Evolutionary conservation across 306 rosid species (phyloP).

Genomic region (Canavalia gladiata): DNA sequence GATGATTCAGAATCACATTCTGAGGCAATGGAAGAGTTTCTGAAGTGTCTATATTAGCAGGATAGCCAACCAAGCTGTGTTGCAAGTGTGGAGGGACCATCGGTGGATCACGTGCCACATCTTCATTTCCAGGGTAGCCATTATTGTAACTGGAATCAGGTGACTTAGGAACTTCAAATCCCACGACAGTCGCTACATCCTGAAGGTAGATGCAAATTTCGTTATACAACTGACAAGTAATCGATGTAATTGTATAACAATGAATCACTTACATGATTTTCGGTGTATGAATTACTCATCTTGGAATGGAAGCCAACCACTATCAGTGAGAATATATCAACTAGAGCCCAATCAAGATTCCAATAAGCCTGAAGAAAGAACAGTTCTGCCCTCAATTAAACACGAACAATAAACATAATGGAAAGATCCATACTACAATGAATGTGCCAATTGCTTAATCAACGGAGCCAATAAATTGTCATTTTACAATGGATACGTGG

Average conservation of each 20-base stretch:
- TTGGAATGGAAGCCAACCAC: constrained; percentile 52
- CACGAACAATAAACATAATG: neutral
- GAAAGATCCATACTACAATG: constrained; percentile 10
- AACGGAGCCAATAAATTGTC: neutral
- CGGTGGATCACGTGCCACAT: constrained; percentile 92
- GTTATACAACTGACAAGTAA: constrained; percentile 32
- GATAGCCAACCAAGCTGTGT: constrained; percentile 65
- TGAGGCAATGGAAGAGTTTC: constrained; percentile 76
- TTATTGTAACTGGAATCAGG: constrained; percentile 90
- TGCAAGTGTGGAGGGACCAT: constrained; percentile 82
- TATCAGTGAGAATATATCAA: constrained; percentile 64
- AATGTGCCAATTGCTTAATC: neutral
- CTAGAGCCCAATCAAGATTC: constrained; percentile 31
- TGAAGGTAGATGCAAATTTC: constrained; percentile 52
- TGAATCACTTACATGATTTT: constrained; percentile 67
- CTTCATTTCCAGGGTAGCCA: constrained; percentile 72
- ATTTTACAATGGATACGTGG: neutral
- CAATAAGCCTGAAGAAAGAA: constrained; percentile 66
- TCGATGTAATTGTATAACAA: constrained; percentile 42
- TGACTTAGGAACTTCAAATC: constrained; percentile 88
- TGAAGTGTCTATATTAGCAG: constrained; percentile 60
- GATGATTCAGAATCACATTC: constrained; percentile 84
- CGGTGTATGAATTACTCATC: constrained; percentile 74
- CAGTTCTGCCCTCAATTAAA: constrained; percentile 25
- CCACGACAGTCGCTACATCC: constrained; percentile 79